These are phyloP conservation scores for Rhodotorula sphaerocarpa DNA, from an alignment of 768 basidiomycete species.

Conservation along the genomic window DNA sequence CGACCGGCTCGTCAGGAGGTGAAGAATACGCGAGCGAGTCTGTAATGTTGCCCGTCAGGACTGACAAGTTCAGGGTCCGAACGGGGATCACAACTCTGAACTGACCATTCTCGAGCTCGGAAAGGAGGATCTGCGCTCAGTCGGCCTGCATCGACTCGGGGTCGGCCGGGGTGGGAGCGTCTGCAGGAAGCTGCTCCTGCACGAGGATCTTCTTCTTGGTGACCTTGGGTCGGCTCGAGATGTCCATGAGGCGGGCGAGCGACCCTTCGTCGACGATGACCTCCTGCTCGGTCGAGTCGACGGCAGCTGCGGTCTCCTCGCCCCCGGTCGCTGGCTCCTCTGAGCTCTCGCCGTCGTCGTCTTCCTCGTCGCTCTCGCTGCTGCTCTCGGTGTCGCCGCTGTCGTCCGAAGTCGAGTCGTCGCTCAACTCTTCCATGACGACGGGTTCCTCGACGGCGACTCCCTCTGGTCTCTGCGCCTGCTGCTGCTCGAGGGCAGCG, in stretches of 20 bases:
- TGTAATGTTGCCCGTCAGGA: not conserved
- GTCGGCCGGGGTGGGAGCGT: not conserved
- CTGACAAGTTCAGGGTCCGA: not conserved
- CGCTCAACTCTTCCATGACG: conserved; percentile 25
- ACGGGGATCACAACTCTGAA: not conserved
- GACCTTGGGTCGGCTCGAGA: conserved; percentile 1
- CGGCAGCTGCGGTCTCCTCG: not conserved
- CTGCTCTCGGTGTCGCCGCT: conserved; percentile 6
- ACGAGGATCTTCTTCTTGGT: conserved; percentile 6
- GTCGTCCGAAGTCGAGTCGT: conserved; percentile 6
- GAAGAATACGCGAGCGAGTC: no score
- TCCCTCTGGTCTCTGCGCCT: not conserved
- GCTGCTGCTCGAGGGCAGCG: conserved; percentile 11
- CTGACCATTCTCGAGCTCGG: not conserved
- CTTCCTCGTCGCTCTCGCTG: conserved; percentile 11
- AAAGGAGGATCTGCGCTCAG: not conserved
- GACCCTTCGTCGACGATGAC: not conserved
- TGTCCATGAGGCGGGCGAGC: conserved; percentile 16
- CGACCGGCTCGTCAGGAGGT: no score
- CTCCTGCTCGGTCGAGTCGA: not conserved
- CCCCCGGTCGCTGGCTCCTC: not conserved
- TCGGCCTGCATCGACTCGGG: conserved; percentile 17
- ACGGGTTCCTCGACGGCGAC: conserved; percentile 21
- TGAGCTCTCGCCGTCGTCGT: not conserved
- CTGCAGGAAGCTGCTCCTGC: not conserved